Base-by-base conservation (phyloP, 2,329 filamentous ascomycete species). In the Coniochaeta prunicola region DNA sequence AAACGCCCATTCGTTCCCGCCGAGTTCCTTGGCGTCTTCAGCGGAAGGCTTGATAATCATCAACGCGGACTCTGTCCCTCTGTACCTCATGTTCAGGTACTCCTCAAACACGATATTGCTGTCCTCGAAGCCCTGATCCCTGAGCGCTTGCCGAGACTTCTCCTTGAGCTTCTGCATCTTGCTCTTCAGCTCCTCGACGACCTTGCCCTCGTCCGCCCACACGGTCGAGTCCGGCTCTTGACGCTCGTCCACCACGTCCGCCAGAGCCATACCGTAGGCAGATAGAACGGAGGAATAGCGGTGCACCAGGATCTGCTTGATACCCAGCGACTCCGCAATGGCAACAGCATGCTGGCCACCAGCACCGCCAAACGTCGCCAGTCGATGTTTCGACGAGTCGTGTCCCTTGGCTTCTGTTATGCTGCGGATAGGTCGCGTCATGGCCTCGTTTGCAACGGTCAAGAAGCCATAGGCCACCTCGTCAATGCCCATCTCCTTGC, bases 271-370 rank as follows among this genome's bases (percentile, higher is more conserved):
- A 9, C 92, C 92, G 64, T 96, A 96, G 0, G 92, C 92, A 0
- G 91, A 96, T 0, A 96, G 79, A 0, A 96, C 90, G 0, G 91
- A 96, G 0, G 91, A 96, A 71, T 96, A 96, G 57, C 89, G 80
- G 70, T 96, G 92, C 2, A 96, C 81, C 10, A 97, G 79, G 34
- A 96, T 94, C 69, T 96, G 91, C 26, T 82, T 84, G 63, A 96
- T 92, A 0, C 91, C 91, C 1, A 97, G 77, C 2, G 89, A 89
- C 67, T 91, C 86, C 0, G 91, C 92, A 64, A 96, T 96, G 1
- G 90, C 91, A n/a, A 94, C 90, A 1, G 92, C 92, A 67, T 96
- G 92, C 70, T 96, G 92, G 0, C 92, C 92, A 55, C 92, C 92
- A 0, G 92, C 92, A 59, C 92, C 92, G 48, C 92, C 92, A 73